Evolutionary conservation across 208 protist species (phyloP).

Genomic region (Leishmania tropica): DNA sequence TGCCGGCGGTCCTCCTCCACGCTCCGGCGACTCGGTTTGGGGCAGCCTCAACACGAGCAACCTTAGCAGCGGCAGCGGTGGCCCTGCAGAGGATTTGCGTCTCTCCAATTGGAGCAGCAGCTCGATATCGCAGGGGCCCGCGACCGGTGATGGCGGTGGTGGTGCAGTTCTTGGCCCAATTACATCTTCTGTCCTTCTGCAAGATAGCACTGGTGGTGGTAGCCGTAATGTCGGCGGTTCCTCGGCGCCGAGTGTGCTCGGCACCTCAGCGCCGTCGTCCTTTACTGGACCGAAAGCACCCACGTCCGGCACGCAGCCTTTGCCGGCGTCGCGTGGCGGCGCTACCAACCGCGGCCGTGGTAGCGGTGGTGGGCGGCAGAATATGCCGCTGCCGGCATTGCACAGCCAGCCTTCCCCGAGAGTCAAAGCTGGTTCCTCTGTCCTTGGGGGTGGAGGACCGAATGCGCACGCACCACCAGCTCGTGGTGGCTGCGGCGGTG

Average conservation of each 20-base stretch:
- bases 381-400: neutral
- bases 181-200: neutral
- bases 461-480: slow-evolving; percentile 3
- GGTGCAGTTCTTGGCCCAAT: neutral
- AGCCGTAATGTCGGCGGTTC: neutral
- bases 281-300: neutral
- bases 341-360: neutral
- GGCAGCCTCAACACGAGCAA: slow-evolving; percentile 3
- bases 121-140: neutral
- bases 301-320: neutral
- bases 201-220: neutral
- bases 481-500: neutral
- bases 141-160: neutral
- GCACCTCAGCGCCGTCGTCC: neutral
- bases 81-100: slow-evolving; percentile 20
- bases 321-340: neutral
- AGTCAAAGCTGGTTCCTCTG: neutral
- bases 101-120: slow-evolving; percentile 29
- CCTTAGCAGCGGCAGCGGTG: slow-evolving; percentile 5
- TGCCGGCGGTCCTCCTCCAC: neutral
- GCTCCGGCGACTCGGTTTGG: slow-evolving; percentile 6
- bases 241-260: neutral
- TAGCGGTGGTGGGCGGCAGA: neutral
- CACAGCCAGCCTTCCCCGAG: neutral
- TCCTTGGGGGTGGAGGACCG: neutral